Base-by-base conservation (phyloP, 148 eudicot genomes). In the Cornus kousa region DNA sequence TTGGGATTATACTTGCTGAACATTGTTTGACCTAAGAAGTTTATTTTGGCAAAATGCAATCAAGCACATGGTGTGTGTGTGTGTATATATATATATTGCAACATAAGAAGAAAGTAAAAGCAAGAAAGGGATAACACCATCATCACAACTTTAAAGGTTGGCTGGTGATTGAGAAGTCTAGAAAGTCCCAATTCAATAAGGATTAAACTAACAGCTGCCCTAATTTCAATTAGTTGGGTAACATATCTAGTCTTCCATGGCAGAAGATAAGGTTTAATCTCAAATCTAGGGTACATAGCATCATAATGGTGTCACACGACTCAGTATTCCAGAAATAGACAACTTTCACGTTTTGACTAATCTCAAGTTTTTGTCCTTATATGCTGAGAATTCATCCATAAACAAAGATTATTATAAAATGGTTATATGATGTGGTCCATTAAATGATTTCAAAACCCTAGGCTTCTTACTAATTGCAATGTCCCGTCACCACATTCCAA, bases 401-500 rank as follows among this genome's bases (percentile, higher is more conserved):
- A 67, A 76, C 71, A 76, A 35, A 48, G 43, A 53, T 35, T 71
- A 13, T 69, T 65, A 1, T 3, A 24, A 77, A 59, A 73, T 69
- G 53, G 73, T 5, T 48, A 0, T 35, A 80, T 76, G 77, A 71
- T 71, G 78, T 79, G 83, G 76, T 68, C 82, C 85, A 82, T 69
- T 75, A 50, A 68, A 39, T 28, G 53, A 48, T 72, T 75, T 80
- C 46, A 73, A 85, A 79, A 68, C 68, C 68, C 77, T 19, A 74
- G 71, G 77, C 73, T 71, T 66, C 62, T 68, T 70, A 32, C 48
- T 75, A 74, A 82, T 86, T 79, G 74, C 80, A 80, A 70, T 83
- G 86, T 83, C 82, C 71, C 84, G 70, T 80, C 86, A 78, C 19
- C 74, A 80, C 78, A 83, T 80, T 86, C 85, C 68, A 67, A 80